Base-by-base conservation (phyloP, 179 eudicot genomes). In the Camellia oleifera region DNA sequence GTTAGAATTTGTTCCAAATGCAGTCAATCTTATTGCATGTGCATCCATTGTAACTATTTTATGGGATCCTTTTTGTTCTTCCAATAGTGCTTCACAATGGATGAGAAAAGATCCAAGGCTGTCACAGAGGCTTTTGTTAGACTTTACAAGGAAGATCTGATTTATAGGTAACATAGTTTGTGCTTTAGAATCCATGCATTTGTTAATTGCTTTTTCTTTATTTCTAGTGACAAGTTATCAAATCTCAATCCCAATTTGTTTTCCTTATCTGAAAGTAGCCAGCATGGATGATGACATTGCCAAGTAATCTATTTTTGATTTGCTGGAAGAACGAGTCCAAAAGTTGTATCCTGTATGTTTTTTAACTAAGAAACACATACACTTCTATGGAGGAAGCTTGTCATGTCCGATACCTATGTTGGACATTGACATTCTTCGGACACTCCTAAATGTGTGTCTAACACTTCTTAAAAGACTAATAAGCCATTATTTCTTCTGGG, bases 51-150 rank as follows among this genome's bases (percentile, higher is more conserved):
- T 23, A 5, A 14, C 40, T 72, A 64, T 74, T 80, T 57, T 50
- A 61, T 6, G 2, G 17, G 18, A 23, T 78, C 66, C 52, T 77
- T 18, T 56, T 62, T 26, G n/a, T 72, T 69, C 67, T 71, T 84
- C 54, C 76, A 11, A 32, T 84, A 94, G 99, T 94, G 93, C 86
- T 96, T 96, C 79, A 96, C 99, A 56, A 94, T 96, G 99, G 99
- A 96, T 80, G 99, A 96, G 82, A 88, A 91, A 80, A 85, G 99
- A 83, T 92, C 97, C 62, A 85, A 65, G 81, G 98, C 99, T 75
- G 99, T 94, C 75, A 89, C 93, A 8, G 99, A 94, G 81, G 99
- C 92, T 72, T 96, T 94, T 86, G 96, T 96, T 17, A 90, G 99
- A 84, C 93, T 96, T 69, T 84, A 89, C 83, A 83, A 91, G 58